Evolutionary conservation across 768 basidiomycete genomes (phyloP).

Genomic region (Pholiota molesta): DNA sequence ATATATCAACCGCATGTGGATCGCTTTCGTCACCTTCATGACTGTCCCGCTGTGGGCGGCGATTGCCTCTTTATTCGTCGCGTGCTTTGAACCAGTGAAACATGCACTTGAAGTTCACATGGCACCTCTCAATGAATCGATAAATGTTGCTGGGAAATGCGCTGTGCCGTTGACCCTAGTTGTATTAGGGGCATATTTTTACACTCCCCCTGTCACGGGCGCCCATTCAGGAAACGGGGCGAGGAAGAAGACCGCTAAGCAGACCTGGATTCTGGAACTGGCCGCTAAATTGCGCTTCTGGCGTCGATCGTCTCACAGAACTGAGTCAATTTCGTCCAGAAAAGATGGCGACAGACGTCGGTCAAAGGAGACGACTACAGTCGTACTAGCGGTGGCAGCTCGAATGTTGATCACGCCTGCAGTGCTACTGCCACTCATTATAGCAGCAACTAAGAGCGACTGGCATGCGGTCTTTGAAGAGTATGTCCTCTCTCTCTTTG

Average conservation of each 20-base stretch:
- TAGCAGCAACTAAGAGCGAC: constrained; percentile 58
- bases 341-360: constrained; percentile 12
- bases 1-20: constrained; percentile 33
- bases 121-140: constrained; percentile 67
- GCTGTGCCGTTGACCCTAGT: constrained; percentile 89
- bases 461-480: constrained; percentile 71
- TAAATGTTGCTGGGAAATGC: constrained; percentile 71
- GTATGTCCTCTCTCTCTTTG: constrained; percentile 46
- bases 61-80: constrained; percentile 72
- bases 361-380: constrained; percentile 79
- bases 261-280: constrained; percentile 2
- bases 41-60: constrained; percentile 89
- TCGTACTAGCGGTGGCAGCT: constrained; percentile 79
- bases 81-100: constrained; percentile 77
- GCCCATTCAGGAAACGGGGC: constrained; percentile 10
- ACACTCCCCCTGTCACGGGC: constrained; percentile 38
- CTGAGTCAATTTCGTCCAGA: not conserved
- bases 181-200: constrained; percentile 94
- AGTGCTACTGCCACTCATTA: constrained; percentile 77
- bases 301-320: constrained; percentile 1
- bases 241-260: constrained; percentile 3
- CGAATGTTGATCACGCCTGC: constrained; percentile 88
- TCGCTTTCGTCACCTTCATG: constrained; percentile 71
- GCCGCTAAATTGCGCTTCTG: not conserved
- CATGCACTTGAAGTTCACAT: constrained; percentile 65